Evolutionary conservation across 1,139 yeast genomes (phyloP).

Genomic region (Protomyces inundatus): DNA sequence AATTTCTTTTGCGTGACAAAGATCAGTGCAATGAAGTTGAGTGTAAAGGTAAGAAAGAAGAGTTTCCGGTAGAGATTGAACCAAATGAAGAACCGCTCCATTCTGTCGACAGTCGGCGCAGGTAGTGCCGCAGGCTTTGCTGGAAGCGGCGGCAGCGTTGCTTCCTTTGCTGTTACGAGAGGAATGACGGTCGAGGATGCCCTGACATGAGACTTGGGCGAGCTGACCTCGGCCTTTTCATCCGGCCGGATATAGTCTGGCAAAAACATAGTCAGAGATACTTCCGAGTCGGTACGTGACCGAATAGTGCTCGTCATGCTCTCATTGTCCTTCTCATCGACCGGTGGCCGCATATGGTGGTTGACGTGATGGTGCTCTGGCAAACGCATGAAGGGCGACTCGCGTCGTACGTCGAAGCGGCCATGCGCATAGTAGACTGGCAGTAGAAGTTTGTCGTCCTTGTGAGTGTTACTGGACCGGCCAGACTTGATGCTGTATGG

Average conservation of each 20-base stretch:
- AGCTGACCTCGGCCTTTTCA: not conserved
- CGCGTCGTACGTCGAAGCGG: not conserved
- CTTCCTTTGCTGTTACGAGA: not conserved
- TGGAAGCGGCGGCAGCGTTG: not conserved
- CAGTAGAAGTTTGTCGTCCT: conserved; percentile 2
- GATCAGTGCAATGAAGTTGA: conserved; percentile 5
- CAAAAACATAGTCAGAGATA: not conserved
- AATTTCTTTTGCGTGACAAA: conserved; percentile 2
- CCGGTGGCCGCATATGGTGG: not conserved
- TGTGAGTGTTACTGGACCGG: not conserved
- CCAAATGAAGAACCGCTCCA: conserved; percentile 12
- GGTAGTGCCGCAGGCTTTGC: not conserved
- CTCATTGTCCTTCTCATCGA: not conserved
- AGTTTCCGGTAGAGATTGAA: conserved; percentile 15
- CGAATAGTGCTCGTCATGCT: not conserved
- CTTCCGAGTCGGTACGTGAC: conserved; percentile 1
- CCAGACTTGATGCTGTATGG: not conserved
- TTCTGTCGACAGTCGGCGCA: not conserved
- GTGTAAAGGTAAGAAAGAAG: not conserved
- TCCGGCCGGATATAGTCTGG: conserved; percentile 6
- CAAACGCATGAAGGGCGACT: not conserved
- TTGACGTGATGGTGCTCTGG: not conserved
- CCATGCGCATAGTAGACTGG: conserved; percentile 10
- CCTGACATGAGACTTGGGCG: not conserved
- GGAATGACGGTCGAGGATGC: not conserved